Percentiles rank a stretch among this genome's conserved stretches.
phyloP scores from a whole-genome alignment of 78 protist genomes.

The Dictyostelium citrinum region DNA sequence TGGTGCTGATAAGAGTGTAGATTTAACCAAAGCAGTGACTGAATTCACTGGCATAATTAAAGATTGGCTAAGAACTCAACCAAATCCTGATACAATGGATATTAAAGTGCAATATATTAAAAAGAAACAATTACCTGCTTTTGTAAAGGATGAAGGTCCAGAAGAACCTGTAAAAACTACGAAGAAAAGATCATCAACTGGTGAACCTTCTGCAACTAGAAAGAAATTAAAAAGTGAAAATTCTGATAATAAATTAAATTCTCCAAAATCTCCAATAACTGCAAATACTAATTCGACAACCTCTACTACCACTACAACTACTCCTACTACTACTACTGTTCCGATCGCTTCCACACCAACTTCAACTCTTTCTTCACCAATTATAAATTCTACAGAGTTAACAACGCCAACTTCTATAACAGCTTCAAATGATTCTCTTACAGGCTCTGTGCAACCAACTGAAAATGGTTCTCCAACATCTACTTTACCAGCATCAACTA shows the following conservation, averaged over 20 bases:
- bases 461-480: not conserved
- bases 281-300: not conserved
- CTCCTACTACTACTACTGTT: not conserved
- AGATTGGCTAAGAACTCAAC: conserved; percentile 29
- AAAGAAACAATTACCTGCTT: conserved; percentile 29
- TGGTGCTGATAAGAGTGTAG: conserved; percentile 47
- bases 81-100: conserved; percentile 67
- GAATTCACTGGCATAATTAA: conserved; percentile 58
- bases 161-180: not conserved
- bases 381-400: not conserved
- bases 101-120: conserved; percentile 64
- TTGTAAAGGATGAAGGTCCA: conserved; percentile 42
- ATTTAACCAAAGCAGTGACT: conserved; percentile 66
- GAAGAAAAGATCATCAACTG: conserved; percentile 13
- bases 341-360: not conserved
- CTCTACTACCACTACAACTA: not conserved
- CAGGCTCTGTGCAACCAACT: not conserved
- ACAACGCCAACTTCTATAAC: not conserved
- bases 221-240: not conserved
- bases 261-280: not conserved
- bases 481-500: not conserved
- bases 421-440: not conserved
- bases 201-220: not conserved
- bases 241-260: not conserved
- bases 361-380: not conserved